phyloP scores from a whole-genome alignment of 2,329 filamentous ascomycete species.

The Colletotrichum theobromicola region DNA sequence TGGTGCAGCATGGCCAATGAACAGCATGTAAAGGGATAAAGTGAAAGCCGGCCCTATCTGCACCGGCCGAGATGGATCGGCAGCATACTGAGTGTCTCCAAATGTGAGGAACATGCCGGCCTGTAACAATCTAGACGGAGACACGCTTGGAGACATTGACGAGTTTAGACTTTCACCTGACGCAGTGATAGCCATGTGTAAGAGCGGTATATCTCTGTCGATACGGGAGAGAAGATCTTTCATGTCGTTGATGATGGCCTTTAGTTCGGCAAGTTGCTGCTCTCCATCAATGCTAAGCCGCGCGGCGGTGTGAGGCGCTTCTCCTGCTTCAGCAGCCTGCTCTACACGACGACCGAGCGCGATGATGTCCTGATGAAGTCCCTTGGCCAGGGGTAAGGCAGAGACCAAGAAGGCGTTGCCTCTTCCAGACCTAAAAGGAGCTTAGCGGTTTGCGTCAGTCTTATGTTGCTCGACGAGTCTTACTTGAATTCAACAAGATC shows the following conservation, averaged over 20 bases:
- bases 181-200: slow-evolving; percentile 92
- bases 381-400: slow-evolving; percentile 81
- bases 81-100: slow-evolving; percentile 82
- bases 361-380: slow-evolving; percentile 83
- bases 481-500: slow-evolving; percentile 92
- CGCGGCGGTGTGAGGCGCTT: slow-evolving; percentile 51
- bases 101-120: slow-evolving; percentile 90
- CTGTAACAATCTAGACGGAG: slow-evolving; percentile 88
- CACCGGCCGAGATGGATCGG: slow-evolving; percentile 65
- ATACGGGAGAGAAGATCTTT: slow-evolving; percentile 77
- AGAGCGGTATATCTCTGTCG: slow-evolving; percentile 87
- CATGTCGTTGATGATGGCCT: slow-evolving; percentile 75
- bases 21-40: slow-evolving; percentile 94
- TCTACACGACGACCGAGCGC: slow-evolving; percentile 77
- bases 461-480: slow-evolving; percentile 24
- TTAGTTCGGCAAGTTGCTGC: slow-evolving; percentile 68
- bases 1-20: slow-evolving; percentile 71
- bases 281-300: slow-evolving; percentile 51
- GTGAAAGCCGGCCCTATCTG: slow-evolving; percentile 90
- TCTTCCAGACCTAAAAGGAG: slow-evolving; percentile 49
- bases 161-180: slow-evolving; percentile 88
- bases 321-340: slow-evolving; percentile 68
- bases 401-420: slow-evolving; percentile 75
- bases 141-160: slow-evolving; percentile 80
- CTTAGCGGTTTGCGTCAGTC: slow-evolving; percentile 20